These are phyloP conservation scores for Cryphonectria japonica DNA, from an alignment of 2,329 filamentous ascomycete genomes.

Conservation along the genomic window DNA sequence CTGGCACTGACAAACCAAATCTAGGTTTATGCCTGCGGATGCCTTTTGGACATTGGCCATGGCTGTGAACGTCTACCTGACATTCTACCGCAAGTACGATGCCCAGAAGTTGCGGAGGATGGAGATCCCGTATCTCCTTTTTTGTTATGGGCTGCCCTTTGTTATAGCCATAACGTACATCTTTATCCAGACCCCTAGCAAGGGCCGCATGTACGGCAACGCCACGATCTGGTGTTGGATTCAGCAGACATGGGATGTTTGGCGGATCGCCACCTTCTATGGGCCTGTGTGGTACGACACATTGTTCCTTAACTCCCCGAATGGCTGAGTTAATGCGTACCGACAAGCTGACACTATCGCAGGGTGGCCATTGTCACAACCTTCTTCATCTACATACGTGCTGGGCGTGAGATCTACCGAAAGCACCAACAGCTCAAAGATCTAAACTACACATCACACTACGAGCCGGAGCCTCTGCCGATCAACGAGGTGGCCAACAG, in stretches of 20 bases:
- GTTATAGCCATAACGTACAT: constrained; percentile 70
- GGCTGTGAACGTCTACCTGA: constrained; percentile 82
- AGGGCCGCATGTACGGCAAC: constrained; percentile 70
- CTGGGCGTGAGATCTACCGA: constrained; percentile 69
- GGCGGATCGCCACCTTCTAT: constrained; percentile 77
- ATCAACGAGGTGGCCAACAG: constrained; percentile 52
- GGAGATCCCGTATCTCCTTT: constrained; percentile 70
- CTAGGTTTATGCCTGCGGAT: constrained; percentile 79
- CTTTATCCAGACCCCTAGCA: constrained; percentile 57
- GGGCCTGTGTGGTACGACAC: constrained; percentile 65
- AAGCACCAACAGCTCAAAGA: constrained; percentile 67
- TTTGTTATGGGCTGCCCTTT: constrained; percentile 75
- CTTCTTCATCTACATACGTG: constrained; percentile 66
- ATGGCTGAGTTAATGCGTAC: not conserved
- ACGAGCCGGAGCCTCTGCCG: constrained; percentile 45
- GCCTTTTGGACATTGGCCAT: constrained; percentile 79
- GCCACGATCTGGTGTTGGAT: constrained; percentile 86
- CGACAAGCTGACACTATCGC: constrained; percentile 28
- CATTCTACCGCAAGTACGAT: constrained; percentile 76
- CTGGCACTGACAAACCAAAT: not conserved
- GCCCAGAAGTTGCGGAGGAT: constrained; percentile 65
- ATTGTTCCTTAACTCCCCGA: not conserved
- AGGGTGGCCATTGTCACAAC: constrained; percentile 66
- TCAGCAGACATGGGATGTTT: constrained; percentile 65
- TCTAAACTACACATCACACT: constrained; percentile 45